These are phyloP conservation scores for Beauveria medogensis DNA, from an alignment of 2,329 filamentous ascomycete species.

Conservation along the genomic window DNA sequence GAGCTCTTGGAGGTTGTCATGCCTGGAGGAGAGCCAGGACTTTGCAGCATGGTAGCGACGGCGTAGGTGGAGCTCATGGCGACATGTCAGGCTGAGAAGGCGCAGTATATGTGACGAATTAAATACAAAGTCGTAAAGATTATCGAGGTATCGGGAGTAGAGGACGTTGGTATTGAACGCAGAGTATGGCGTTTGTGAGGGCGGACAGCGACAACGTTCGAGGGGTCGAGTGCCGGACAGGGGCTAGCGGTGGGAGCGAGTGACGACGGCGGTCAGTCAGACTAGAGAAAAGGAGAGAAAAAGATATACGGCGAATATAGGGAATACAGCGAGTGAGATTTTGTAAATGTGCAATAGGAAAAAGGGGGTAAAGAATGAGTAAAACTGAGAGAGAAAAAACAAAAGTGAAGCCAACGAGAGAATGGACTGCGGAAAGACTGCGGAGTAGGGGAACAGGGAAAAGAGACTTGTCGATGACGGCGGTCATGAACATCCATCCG, in stretches of 20 bases:
- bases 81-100: constrained; percentile 19
- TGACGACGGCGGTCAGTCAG: not conserved
- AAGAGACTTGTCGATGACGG: not conserved
- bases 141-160: not conserved
- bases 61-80: constrained; percentile 28
- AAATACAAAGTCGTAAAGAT: not conserved
- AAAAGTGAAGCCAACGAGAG: not conserved
- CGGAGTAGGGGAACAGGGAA: not conserved
- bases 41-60: constrained; percentile 21
- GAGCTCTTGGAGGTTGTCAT: constrained; percentile 80
- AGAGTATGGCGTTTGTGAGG: not conserved
- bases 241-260: not conserved
- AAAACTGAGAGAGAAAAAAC: not conserved
- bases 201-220: not conserved
- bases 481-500: no score
- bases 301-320: not conserved
- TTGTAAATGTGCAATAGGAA: not conserved
- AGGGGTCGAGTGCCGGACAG: constrained; percentile 3
- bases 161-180: not conserved
- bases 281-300: not conserved
- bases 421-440: not conserved
- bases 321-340: not conserved
- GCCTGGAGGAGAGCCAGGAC: constrained; percentile 40
- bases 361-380: not conserved
- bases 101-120: not conserved